Percentiles rank a stretch among this genome's conserved stretches.
Evolutionary conservation across 2,329 filamentous ascomycete genomes (phyloP).

Genomic region (Bipolaris zeicola): DNA sequence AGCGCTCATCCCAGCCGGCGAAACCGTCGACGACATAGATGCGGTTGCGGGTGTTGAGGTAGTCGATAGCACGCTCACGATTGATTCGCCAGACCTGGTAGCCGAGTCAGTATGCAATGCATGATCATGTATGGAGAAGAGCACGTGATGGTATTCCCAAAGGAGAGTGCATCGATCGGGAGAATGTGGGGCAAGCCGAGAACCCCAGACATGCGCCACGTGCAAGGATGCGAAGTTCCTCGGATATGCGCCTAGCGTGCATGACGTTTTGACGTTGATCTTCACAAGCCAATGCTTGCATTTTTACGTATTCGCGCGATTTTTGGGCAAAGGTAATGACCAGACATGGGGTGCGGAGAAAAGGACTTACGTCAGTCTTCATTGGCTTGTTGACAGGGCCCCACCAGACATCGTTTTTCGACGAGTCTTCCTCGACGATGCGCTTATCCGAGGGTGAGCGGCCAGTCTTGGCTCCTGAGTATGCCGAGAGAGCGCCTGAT

Average conservation of each 20-base stretch:
- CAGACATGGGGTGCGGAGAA: conserved; percentile 11
- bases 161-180: conserved; percentile 10
- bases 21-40: conserved; percentile 99
- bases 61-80: conserved; percentile 97
- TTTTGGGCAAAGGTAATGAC: conserved; percentile 3
- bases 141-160: conserved; percentile 30
- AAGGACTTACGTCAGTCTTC: conserved; percentile 81
- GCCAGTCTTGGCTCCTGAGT: conserved; percentile 97
- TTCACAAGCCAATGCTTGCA: conserved; percentile 35
- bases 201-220: conserved; percentile 29
- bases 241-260: conserved; percentile 39
- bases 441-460: conserved; percentile 97
- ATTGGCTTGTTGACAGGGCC: conserved; percentile 99
- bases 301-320: conserved; percentile 12
- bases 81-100: conserved; percentile 97
- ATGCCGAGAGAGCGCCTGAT: conserved; percentile 91
- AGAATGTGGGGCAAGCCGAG: conserved; percentile 43
- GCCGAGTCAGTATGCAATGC: conserved; percentile 9
- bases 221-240: conserved; percentile 38
- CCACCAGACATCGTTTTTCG: conserved; percentile 96
- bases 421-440: conserved; percentile 88
- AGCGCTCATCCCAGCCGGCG: conserved; percentile 98
- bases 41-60: conserved; percentile 97
- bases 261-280: conserved; percentile 44
- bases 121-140: conserved; percentile 9